phyloP scores from a whole-genome alignment of 2,329 filamentous ascomycete species.

The Hymenoscyphus albidus region DNA sequence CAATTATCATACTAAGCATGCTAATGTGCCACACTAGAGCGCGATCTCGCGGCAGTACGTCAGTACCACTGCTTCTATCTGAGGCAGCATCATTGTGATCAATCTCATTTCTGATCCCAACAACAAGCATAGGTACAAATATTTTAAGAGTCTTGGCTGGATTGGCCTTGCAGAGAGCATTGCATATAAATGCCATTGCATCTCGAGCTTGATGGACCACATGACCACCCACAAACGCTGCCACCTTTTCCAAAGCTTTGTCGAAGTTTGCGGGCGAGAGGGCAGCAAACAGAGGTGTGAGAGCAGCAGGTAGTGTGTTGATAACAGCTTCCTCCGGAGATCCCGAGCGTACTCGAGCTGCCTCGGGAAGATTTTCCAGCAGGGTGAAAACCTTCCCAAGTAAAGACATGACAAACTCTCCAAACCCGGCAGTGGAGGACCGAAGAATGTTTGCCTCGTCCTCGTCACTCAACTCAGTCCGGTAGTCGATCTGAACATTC shows the following conservation, averaged over 20 bases:
- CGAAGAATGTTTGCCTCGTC: constrained; percentile 84
- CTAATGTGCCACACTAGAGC: constrained; percentile 96
- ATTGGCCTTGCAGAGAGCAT: constrained; percentile 91
- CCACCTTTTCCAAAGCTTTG: constrained; percentile 84
- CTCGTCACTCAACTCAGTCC: constrained; percentile 74
- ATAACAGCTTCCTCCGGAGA: constrained; percentile 97
- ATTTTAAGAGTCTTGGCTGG: constrained; percentile 89
- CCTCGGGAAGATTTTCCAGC: constrained; percentile 90
- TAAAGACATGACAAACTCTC: constrained; percentile 87
- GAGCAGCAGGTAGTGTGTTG: constrained; percentile 86
- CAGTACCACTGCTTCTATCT: constrained; percentile 86
- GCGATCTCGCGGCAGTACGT: constrained; percentile 87
- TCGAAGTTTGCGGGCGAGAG: constrained; percentile 93
- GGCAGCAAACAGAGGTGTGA: constrained; percentile 85
- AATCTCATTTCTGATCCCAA: constrained; percentile 93
- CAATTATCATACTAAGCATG: constrained; percentile 96
- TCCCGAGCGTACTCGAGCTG: constrained; percentile 79
- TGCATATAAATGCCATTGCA: constrained; percentile 98
- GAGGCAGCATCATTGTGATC: constrained; percentile 95
- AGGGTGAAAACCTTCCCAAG: constrained; percentile 93
- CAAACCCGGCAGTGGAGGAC: constrained; percentile 90
- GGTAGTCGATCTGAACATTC: constrained; percentile 80
- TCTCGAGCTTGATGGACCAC: constrained; percentile 96
- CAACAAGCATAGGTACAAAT: constrained; percentile 83
- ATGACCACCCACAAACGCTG: constrained; percentile 85